Base-by-base conservation (phyloP, 2,329 filamentous ascomycete species). In the Apiospora malaysiana region DNA sequence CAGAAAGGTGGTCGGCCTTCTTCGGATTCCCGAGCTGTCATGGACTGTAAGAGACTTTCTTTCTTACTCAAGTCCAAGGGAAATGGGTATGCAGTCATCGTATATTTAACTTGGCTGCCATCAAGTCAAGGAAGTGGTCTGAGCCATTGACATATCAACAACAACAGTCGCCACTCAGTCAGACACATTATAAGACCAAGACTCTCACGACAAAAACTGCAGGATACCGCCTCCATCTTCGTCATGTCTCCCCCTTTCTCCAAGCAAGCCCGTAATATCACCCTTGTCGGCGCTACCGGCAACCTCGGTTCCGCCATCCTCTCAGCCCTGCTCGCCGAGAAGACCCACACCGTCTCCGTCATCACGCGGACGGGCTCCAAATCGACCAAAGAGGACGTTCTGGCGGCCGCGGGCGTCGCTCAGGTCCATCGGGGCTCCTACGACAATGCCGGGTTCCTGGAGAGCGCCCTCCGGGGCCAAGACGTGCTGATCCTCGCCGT, bases 401-500 rank as follows among this genome's bases (percentile, higher is more conserved):
- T 76, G n/a, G 71, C 69, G 14, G 51, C 51, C 51, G 27, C 51
- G 27, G 51, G 51, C 51, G 51, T 59, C 7, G 51, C 51, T 27
- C 51, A 37, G 7, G 71, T 74, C 43, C 73, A 74, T 59, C 69
- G 69, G 10, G 71, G 72, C 14, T 47, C 71, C 68, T 79, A 79
- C 70, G 73, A 72, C 67, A 72, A 77, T 63, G 73, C 76, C 56
- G 56, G 70, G 0, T 79, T 80, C 69, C 74, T 81, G 16, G 70
- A 75, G 2, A 51, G 72, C 3, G 75, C 75, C 1, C 76, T 83
- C 16, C 66, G 75, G 46, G 78, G 75, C 42, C 81, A 83, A 69
- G 78, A 82, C 10, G 75, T 77, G 18, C 74, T 83, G 8, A 72
- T 83, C 45, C 68, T 81, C 7, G 73, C 77, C 32, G 71, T 80